phyloP scores from a whole-genome alignment of 495 filamentous ascomycete species.

The Penicillium macrosclerotiorum region DNA sequence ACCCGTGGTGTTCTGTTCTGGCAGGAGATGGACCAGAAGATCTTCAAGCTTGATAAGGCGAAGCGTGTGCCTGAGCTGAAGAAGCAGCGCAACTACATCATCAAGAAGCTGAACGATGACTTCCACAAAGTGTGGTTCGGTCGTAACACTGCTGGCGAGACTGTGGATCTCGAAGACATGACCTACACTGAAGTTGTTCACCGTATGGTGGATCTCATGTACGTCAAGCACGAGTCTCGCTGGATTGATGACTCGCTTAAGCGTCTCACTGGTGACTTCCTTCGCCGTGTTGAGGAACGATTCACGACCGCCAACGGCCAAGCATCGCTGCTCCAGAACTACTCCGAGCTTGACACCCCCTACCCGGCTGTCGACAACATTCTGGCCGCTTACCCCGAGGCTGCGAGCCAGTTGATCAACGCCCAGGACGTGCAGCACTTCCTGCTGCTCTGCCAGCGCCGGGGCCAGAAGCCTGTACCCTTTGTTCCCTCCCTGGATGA shows the following conservation, averaged over 20 bases:
- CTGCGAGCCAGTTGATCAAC: constrained; percentile 88
- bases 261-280: constrained; percentile 87
- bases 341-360: constrained; percentile 81
- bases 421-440: constrained; percentile 98
- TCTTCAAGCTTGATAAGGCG: constrained; percentile 93
- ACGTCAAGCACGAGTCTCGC: constrained; percentile 85
- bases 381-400: constrained; percentile 77
- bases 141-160: constrained; percentile 69
- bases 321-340: constrained; percentile 78
- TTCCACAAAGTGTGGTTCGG: constrained; percentile 99
- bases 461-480: constrained; percentile 92
- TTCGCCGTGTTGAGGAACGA: constrained; percentile 91
- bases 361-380: constrained; percentile 74
- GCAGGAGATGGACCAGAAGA: constrained; percentile 97
- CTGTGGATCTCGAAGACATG: constrained; percentile 96
- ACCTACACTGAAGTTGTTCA: constrained; percentile 90
- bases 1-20: constrained; percentile 93
- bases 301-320: constrained; percentile 67
- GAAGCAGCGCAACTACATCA: constrained; percentile 91
- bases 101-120: constrained; percentile 95
- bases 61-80: constrained; percentile 90
- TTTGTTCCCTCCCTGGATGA: constrained; percentile 93
- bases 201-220: constrained; percentile 95
- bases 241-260: constrained; percentile 91
- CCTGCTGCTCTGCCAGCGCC: constrained; percentile 85